These are phyloP conservation scores for Saccharum hybrid DNA, from an alignment of 202 grass and related monocot genomes.

Conservation along the genomic window DNA sequence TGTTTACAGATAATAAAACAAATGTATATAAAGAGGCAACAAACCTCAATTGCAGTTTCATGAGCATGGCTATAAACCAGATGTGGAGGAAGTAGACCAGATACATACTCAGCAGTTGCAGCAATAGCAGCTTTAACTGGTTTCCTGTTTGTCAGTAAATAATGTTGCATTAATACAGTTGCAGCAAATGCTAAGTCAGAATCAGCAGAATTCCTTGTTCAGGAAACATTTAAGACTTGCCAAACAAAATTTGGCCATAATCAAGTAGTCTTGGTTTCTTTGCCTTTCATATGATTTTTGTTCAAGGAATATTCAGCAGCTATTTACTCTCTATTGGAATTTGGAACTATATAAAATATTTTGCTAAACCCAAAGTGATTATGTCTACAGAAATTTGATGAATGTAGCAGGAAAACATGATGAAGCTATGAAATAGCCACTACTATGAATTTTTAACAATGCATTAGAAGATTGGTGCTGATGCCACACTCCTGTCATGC, in stretches of 20 bases:
- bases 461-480: neutral
- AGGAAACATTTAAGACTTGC: neutral
- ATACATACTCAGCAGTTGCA: conserved; percentile 85
- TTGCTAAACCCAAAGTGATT: neutral
- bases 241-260: neutral
- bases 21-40: conserved; percentile 34
- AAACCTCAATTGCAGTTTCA: conserved; percentile 94
- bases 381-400: conserved; percentile 2
- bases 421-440: neutral
- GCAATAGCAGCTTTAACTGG: conserved; percentile 82
- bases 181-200: conserved; percentile 24
- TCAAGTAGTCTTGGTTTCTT: neutral
- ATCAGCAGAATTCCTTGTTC: neutral
- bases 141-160: conserved; percentile 58
- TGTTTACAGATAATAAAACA: conserved; percentile 23
- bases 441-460: neutral
- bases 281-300: neutral
- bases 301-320: neutral
- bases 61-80: conserved; percentile 86
- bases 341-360: conserved; percentile 2
- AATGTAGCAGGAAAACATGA: neutral
- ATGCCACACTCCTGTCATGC: neutral
- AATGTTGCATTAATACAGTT: conserved; percentile 27
- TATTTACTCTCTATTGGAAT: neutral
- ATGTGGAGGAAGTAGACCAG: conserved; percentile 88